Evolutionary conservation across 2,329 filamentous ascomycete genomes (phyloP), one percentile per base, ranked within the genome.

Genomic region (Neopestalotiopsis sp.): DNA sequence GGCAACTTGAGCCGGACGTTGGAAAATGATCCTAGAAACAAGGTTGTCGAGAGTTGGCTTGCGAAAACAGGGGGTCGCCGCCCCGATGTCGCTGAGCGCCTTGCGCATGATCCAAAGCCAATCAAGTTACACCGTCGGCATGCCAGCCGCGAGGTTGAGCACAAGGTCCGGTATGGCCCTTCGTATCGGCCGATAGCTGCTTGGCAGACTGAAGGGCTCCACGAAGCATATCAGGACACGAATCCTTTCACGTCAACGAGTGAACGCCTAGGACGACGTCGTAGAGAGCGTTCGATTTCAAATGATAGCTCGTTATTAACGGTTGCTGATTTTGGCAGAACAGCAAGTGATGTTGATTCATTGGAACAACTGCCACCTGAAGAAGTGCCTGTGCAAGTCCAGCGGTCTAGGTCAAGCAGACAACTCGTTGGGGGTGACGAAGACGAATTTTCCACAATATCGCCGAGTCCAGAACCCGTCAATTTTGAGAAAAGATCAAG

Each of bases 401-500:
- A 24, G 30, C 49, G 64, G 42, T 28, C 63, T 2, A 56, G 65
- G 10, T 30, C 40, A 32, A 32, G 28, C 28, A 40, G 53, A 38
- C 56, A 58, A 14, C 13, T 53, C 20, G 65, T 59, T 24, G 66
- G 28, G 14, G 49, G 38, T 53, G 61, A 64, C 63, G 49, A 57
- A 61, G 71, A 68, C 56, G 70, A 67, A 67, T 74, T 68, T 30
- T 75, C 72, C 40, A 72, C 69, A 2, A 68, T 70, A 53, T 70
- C 71, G 61, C 68, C 66, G 56, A 28, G 58, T 20, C 65, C 67
- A 32, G 32, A 64, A 32, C 49, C 67, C 65, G 59, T 42, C 13
- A 56, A 71, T 14, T 90, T 85, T 68, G 83, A 87, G 67, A 89
- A 83, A 73, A 81, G 81, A 61, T 78, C 84, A 20, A 84, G 90